Conservation (phyloP, 1,139 yeast genomes). For the Saccharomyces hybrid region DNA sequence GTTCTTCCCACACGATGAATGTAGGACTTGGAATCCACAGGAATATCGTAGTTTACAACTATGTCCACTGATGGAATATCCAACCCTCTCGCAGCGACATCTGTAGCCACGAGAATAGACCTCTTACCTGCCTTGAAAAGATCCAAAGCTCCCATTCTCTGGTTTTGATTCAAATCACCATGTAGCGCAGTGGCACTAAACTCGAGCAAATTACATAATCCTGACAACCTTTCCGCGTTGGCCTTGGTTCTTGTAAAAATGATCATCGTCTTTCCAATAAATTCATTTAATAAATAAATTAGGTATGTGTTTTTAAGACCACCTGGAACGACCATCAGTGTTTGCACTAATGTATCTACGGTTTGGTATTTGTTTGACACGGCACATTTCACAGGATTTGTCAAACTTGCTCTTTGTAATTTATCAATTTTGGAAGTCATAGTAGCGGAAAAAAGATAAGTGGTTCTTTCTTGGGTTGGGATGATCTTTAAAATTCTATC, state of each 20-base stretch:
- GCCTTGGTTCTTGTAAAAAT: slow-evolving; percentile 93
- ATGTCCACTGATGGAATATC: slow-evolving; percentile 94
- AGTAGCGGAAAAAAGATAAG: slow-evolving; percentile 90
- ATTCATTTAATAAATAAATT: slow-evolving; percentile 74
- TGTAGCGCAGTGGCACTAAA: slow-evolving; percentile 89
- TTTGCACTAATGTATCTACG: slow-evolving; percentile 84
- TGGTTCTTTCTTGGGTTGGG: slow-evolving; percentile 65
- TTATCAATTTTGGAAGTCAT: slow-evolving; percentile 94
- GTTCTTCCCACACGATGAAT: slow-evolving; percentile 98
- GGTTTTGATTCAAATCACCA: slow-evolving; percentile 88
- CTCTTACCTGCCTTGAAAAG: slow-evolving; percentile 83
- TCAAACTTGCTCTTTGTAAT: slow-evolving; percentile 84
- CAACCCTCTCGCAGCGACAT: slow-evolving; percentile 96
- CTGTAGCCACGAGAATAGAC: slow-evolving; percentile 85
- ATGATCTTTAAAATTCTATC: slow-evolving; percentile 79
- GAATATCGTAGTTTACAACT: slow-evolving; percentile 89
- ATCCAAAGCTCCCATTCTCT: slow-evolving; percentile 86
- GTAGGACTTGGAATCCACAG: slow-evolving; percentile 96
- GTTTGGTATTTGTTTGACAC: slow-evolving; percentile 87
- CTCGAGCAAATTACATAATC: slow-evolving; percentile 72
- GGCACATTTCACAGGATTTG: slow-evolving; percentile 85
- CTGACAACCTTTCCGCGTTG: slow-evolving; percentile 85
- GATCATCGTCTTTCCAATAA: slow-evolving; percentile 78
- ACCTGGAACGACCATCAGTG: slow-evolving; percentile 85
- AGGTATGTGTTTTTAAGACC: slow-evolving; percentile 86